Base-by-base conservation (phyloP, 495 filamentous ascomycete species). In the Jackrogersella minutella region DNA sequence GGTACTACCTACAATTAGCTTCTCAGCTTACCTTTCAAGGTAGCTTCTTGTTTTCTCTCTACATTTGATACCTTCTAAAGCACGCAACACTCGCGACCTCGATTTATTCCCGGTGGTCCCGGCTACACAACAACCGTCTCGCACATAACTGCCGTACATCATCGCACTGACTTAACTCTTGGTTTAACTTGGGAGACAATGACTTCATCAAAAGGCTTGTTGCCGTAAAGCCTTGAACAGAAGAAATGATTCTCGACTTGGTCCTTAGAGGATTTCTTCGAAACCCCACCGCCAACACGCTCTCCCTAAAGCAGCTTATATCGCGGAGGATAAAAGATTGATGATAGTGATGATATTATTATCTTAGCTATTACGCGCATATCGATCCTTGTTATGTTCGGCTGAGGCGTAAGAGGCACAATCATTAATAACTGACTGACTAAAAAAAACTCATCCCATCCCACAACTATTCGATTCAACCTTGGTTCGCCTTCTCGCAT, bases 31-130 rank as follows among this genome's bases (percentile, higher is more conserved):
- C 19, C 26, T 33, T 5, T 28, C 26, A 46, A 44, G 26, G 33
- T 41, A 44, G 16, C 30, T 14, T 11, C 16, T 36, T 52, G 19
- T 44, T 14, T 7, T 7, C n/a, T 57, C 40, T 26, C 19, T 49
- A 28, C 43, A 37, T 58, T 58, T 44, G 19, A 47, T 41, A 17
- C 34, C 30, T 43, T 37, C 60, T 46, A 41, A 41, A 57, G 19
- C 60, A 57, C 50, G 33, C 55, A 40, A 11, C 55, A 37, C 40
- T 46, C 52, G 39, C 46, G 44, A 34, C 34, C 37, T 59, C 26
- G 54, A 64, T 64, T 46, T 59, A 64, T 64, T 64, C 55, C 66
- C 60, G 66, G 34, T 47, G 24, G 47, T 36, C 59, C 58, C 59
- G 59, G 60, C 54, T 60, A 64, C 54, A 53, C 46, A n/a, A 39